phyloP scores from a whole-genome alignment of 2,329 filamentous ascomycete genomes.

The Camillea tinctor region DNA sequence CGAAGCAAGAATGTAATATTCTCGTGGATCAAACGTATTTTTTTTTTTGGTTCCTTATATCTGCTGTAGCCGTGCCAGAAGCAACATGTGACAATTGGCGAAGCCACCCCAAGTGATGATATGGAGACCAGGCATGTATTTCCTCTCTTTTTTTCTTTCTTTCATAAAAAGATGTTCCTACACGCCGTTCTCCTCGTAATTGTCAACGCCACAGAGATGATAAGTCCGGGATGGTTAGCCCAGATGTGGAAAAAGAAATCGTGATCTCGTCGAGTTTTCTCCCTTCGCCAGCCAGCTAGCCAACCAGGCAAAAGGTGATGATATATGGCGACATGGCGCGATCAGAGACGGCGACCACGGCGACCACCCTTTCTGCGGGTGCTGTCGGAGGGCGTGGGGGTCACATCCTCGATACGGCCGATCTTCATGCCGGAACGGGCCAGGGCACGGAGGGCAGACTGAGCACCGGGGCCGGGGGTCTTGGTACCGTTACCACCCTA shows the following conservation, averaged over 20 bases:
- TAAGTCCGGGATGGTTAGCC: constrained; percentile 47
- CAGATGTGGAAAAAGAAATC: constrained; percentile 18
- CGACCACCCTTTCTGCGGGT: constrained; percentile 99
- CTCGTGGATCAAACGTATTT: constrained; percentile 25
- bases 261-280: constrained; percentile 26
- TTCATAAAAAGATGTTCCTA: constrained; percentile 49
- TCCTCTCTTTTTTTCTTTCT: constrained; percentile 55
- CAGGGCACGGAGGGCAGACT: constrained; percentile 97
- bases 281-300: constrained; percentile 25
- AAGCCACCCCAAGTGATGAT: constrained; percentile 26
- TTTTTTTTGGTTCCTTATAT: constrained; percentile 27
- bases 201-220: constrained; percentile 61
- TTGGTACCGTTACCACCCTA: constrained; percentile 90
- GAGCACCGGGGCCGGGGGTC: constrained; percentile 98
- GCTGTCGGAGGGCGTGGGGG: constrained; percentile 97
- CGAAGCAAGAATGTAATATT: background rate
- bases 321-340: constrained; percentile 34
- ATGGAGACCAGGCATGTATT: constrained; percentile 34
- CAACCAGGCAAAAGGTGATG: constrained; percentile 25
- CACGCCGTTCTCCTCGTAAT: constrained; percentile 71
- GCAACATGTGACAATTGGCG: constrained; percentile 34
- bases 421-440: constrained; percentile 99
- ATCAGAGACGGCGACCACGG: constrained; percentile 99
- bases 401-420: constrained; percentile 99
- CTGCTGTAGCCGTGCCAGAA: constrained; percentile 33